Conservation (phyloP, 331 rosid genomes). For the Stylosanthes scabra region DNA sequence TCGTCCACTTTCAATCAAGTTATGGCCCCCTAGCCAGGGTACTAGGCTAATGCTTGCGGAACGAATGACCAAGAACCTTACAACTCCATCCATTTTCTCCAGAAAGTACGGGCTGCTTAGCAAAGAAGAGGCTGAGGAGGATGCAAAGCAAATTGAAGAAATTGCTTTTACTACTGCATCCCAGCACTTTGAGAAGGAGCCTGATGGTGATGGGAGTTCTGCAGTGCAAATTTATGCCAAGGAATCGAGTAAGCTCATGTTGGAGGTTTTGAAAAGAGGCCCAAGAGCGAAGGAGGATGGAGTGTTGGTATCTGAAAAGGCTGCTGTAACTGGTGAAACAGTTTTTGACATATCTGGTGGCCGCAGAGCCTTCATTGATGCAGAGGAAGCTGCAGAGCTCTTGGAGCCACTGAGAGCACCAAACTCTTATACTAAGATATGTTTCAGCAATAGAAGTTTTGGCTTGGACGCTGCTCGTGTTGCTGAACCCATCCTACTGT, state of each 20-base stretch:
- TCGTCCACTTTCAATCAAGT: conserved; percentile 65
- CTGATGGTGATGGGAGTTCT: conserved; percentile 87
- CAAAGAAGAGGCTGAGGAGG: conserved; percentile 41
- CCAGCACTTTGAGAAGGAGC: conserved; percentile 85
- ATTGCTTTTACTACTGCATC: conserved; percentile 69
- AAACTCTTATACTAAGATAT: conserved; percentile 67
- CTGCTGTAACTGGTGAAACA: conserved; percentile 41
- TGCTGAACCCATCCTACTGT: conserved; percentile 67
- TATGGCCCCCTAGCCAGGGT: conserved; percentile 92
- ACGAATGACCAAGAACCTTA: conserved; percentile 79
- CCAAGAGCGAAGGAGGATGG: conserved; percentile 63
- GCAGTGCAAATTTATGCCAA: conserved; percentile 93
- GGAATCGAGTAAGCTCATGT: conserved; percentile 91
- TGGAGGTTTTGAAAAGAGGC: conserved; percentile 83
- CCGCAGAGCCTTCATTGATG: conserved; percentile 71
- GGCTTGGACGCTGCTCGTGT: conserved; percentile 83
- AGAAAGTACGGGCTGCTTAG: conserved; percentile 82
- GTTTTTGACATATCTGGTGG: conserved; percentile 88
- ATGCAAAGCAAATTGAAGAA: conserved; percentile 69
- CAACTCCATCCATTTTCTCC: conserved; percentile 85
- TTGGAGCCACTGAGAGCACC: conserved; percentile 62
- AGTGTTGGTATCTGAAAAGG: conserved; percentile 51
- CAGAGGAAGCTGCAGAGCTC: conserved; percentile 76
- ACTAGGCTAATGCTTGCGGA: conserved; percentile 79
- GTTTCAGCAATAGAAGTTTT: conserved; percentile 91